Conservation (phyloP, 495 filamentous ascomycete genomes). For the Usnea hakonensis region DNA sequence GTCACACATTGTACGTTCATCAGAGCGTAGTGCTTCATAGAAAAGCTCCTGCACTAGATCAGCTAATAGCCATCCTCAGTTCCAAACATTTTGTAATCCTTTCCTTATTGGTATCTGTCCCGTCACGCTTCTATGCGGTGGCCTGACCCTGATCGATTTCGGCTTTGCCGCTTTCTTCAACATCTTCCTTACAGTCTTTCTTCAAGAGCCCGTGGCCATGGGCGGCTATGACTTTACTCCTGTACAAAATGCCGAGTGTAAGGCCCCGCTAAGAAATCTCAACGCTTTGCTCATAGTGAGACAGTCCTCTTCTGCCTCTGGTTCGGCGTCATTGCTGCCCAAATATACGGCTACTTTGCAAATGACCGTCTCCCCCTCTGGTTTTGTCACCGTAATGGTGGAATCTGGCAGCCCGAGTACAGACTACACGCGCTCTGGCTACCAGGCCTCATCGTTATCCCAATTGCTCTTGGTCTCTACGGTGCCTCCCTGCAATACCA, state of each 20-base stretch:
- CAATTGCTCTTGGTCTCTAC: slow-evolving; percentile 44
- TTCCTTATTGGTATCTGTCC: not conserved
- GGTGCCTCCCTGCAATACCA: slow-evolving; percentile 42
- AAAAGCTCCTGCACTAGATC: too few species aligned
- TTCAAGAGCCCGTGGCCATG: slow-evolving; percentile 29
- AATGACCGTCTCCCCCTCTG: slow-evolving; percentile 43
- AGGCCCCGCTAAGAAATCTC: not conserved
- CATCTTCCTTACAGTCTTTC: slow-evolving; percentile 31
- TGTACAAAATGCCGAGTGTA: slow-evolving; percentile 34
- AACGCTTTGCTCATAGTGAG: not conserved
- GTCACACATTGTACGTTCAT: not conserved
- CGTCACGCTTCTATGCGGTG: slow-evolving; percentile 16
- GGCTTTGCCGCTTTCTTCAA: slow-evolving; percentile 34
- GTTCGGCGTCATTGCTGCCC: slow-evolving; percentile 39
- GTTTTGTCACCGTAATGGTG: slow-evolving; percentile 32
- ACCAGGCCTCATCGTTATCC: slow-evolving; percentile 32
- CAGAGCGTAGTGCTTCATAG: too few species aligned
- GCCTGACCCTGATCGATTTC: slow-evolving; percentile 28
- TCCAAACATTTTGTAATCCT: not conserved
- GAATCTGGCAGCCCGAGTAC: slow-evolving; percentile 45
- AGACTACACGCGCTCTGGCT: not conserved
- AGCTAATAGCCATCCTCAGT: not conserved
- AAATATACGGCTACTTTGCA: slow-evolving; percentile 36
- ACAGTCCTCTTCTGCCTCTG: slow-evolving; percentile 34
- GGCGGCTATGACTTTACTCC: slow-evolving; percentile 37